Conservation (phyloP, 495 filamentous ascomycete genomes). For the Hyaloscypha finlandica region DNA sequence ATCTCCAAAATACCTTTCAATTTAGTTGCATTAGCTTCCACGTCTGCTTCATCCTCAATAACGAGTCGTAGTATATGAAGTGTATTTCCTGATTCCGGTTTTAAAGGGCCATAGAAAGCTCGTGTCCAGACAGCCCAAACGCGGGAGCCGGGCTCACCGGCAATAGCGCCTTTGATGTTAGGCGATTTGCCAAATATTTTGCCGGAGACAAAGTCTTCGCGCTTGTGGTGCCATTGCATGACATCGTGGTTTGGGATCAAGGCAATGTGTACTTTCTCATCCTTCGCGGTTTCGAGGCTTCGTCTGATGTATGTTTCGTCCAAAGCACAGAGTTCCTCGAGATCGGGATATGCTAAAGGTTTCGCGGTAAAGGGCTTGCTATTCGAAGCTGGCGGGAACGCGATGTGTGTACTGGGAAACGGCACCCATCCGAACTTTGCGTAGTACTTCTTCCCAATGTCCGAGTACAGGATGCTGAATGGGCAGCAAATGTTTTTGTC, state of each 20-base stretch:
- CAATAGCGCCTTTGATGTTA: constrained; percentile 66
- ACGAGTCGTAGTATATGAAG: constrained; percentile 80
- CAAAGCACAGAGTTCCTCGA: constrained; percentile 55
- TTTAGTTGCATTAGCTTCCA: constrained; percentile 40
- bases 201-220: constrained; percentile 79
- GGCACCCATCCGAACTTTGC: constrained; percentile 77
- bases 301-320: constrained; percentile 56
- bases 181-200: constrained; percentile 55
- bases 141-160: constrained; percentile 46
- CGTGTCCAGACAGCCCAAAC: constrained; percentile 85
- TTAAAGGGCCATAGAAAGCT: constrained; percentile 56
- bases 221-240: constrained; percentile 80
- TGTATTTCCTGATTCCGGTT: constrained; percentile 53
- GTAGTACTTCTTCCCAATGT: constrained; percentile 96
- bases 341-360: constrained; percentile 38
- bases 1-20: constrained; percentile 43
- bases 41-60: constrained; percentile 58
- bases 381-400: constrained; percentile 50
- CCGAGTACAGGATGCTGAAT: constrained; percentile 74
- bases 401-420: constrained; percentile 69
- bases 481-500: constrained; percentile 48
- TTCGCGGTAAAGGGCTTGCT: constrained; percentile 24
- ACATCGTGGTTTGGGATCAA: constrained; percentile 72
- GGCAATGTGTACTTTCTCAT: constrained; percentile 55
- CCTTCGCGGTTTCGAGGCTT: constrained; percentile 34